Percentiles rank a stretch among this genome's conserved stretches.
Conservation (phyloP, 2,329 filamentous ascomycete species). For the Drechslera avenae region DNA sequence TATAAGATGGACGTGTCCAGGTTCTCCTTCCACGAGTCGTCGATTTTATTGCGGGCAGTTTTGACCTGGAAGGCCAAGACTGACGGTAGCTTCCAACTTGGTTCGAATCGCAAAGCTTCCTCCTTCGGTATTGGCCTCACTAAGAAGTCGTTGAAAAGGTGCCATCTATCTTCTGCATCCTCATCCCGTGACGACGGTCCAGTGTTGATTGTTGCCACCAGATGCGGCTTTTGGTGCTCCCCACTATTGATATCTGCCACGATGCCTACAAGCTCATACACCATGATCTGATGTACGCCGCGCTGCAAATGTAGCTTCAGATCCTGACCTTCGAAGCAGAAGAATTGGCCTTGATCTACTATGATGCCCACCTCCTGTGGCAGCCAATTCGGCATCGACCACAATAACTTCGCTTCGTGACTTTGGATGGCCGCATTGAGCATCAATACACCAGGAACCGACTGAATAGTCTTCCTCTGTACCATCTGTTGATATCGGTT, state of each 20-base stretch:
- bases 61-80: conserved; percentile 87
- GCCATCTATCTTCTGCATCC: conserved; percentile 75
- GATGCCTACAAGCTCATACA: conserved; percentile 90
- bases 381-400: conserved; percentile 88
- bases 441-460: conserved; percentile 82
- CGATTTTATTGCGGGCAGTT: conserved; percentile 77
- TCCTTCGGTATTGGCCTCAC: conserved; percentile 79
- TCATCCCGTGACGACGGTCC: conserved; percentile 67
- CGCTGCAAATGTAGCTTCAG: conserved; percentile 78
- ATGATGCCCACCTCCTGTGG: conserved; percentile 94
- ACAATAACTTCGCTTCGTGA: conserved; percentile 76
- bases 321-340: conserved; percentile 93
- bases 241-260: conserved; percentile 88
- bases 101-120: conserved; percentile 87
- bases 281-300: conserved; percentile 77
- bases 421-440: conserved; percentile 79
- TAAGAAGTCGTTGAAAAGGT: conserved; percentile 96
- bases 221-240: conserved; percentile 83
- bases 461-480: conserved; percentile 82
- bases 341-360: conserved; percentile 87
- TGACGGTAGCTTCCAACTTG: conserved; percentile 89
- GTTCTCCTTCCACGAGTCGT: conserved; percentile 81
- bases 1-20: conserved; percentile 87
- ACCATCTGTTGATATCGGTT: conserved; percentile 87
- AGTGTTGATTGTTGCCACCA: conserved; percentile 90